Evolutionary conservation across 1,284 basidiomycete genomes (phyloP), one percentile per base, ranked within the genome.

Genomic region (Cutaneotrichosporon sp.): DNA sequence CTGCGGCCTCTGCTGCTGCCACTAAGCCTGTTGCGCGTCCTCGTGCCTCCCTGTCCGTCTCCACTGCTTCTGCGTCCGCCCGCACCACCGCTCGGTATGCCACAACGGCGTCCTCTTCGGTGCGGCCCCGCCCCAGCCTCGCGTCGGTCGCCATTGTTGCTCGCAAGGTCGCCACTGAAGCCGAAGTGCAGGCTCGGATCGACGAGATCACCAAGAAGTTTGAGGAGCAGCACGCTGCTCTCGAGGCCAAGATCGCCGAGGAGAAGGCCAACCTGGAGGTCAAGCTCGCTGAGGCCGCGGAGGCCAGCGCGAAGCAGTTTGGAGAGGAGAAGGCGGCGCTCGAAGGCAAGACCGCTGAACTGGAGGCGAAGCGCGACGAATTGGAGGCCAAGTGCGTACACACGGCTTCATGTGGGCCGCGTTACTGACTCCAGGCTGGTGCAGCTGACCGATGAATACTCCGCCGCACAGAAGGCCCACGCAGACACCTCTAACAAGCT

Each of bases 351-450:
- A 42, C 72, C 50, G 67, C 60, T 2, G 66, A 63, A 51, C 60
- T 72, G 38, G 63, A 50, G 31, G 62, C 66, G 6, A 58, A 67
- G 60, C 58, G 60, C 13, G 58, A 47, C 31, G 65, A 72, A 38
- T 58, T 76, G 5, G 73, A 75, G 57, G 56, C 70, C 16, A 65
- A 61, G 75, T 76, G 55, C 63, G 73, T 68, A 21, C 55, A 30
- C 13, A n/a, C 30, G 1, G 26, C 40, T 21, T 47, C n/a, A 26
- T 50, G 14, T 32, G 11, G 18, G 21, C 40, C 10, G 5, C 18
- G 8, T 18, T 30, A 16, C 56, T 40, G 49, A 46, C 31, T 21
- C 30, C 51, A 67, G 63, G 56, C 61, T 65, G 18, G 56, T 60
- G 11, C 62, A 53, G 59, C 32, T 62, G 18, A 62, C 60, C 34